Percentiles rank a stretch among this genome's conserved stretches.
Evolutionary conservation across 2,329 filamentous ascomycete species (phyloP).

Genomic region (Pyrenophora tritici-repentis): DNA sequence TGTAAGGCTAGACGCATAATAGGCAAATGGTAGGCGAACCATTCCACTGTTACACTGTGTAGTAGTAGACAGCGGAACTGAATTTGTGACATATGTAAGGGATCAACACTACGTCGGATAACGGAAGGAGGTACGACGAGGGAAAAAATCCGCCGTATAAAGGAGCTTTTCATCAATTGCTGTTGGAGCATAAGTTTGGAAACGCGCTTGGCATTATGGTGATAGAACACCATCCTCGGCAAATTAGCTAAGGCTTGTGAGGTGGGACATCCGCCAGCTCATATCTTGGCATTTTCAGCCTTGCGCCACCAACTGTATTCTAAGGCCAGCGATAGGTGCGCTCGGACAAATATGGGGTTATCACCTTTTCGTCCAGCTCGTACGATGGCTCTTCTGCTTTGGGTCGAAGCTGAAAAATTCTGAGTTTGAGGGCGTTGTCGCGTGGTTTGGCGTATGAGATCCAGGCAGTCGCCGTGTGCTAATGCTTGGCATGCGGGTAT

Average conservation of each 20-base stretch:
- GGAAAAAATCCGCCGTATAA: neutral
- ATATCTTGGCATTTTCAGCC: conserved; percentile 29
- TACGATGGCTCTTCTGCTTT: neutral
- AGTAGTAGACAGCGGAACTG: too few relatives aligned
- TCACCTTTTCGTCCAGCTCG: conserved; percentile 1
- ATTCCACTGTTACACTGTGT: too few relatives aligned
- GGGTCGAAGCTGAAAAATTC: conserved; percentile 9
- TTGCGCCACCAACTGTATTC: conserved; percentile 22
- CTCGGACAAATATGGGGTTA: neutral
- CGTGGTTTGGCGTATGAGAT: neutral
- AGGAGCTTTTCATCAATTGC: neutral
- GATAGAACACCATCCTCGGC: conserved; percentile 5
- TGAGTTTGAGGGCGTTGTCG: neutral
- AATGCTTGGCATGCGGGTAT: conserved; percentile 1
- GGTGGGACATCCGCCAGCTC: conserved; percentile 4
- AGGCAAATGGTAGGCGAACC: too few relatives aligned
- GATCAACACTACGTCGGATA: neutral
- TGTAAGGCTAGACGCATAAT: too few relatives aligned
- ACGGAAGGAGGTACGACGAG: neutral
- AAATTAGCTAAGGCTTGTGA: neutral
- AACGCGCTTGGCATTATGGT: conserved; percentile 8
- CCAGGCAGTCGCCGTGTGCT: neutral
- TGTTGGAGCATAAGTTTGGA: neutral
- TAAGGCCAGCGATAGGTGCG: conserved; percentile 11
- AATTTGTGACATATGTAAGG: too few relatives aligned